Base-by-base conservation (phyloP, 352 stramenopile genomes). In the Phytopythium chamaehyphon region DNA sequence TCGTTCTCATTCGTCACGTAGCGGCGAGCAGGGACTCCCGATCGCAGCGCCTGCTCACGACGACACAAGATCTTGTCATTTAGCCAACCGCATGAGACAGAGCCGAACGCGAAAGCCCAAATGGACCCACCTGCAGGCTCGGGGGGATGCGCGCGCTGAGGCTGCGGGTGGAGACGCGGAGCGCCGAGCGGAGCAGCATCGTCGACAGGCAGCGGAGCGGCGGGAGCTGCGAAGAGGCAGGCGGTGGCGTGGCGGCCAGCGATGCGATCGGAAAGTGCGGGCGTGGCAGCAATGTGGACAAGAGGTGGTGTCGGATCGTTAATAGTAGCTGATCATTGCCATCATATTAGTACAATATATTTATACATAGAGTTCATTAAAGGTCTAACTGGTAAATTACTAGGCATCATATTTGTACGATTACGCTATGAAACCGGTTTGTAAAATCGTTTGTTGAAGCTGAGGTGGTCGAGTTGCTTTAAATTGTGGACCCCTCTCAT, bases 1-100 rank as follows among this genome's bases (percentile, higher is more conserved):
- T 88, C 79, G 9, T 33, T 33, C 21, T 51, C 33, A 0, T 58
- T 48, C 10, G 72, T 64, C 35, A 62, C 12, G 26, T 51, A 66
- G 40, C 43, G 35, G 22, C 47, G 47, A 18, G 50, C 63, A 40
- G 52, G 37, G 31, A 16, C 15, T 22, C 28, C 40, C 19, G 21
- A 19, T 31, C n/a, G 18, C 28, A 44, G 44, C 6, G 44, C 44
- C 44, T 50, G 9, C 24, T 15, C 22, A 10, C 14, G n/a, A n/a
- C 39, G 1, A 50, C 26, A 26, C 14, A 37, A 1, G 24, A 48
- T 10, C 6, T 16, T n/a, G n/a, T n/a, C n/a, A n/a, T n/a, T n/a
- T n/a, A n/a, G n/a, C n/a, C n/a, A n/a, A n/a, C 28, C 5, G 5
- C 28, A 33, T 33, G 28, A 33, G 28, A 33, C 28, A 33, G 28